A percentile compares a stretch with the other conserved stretches of the same genome.
Conservation (phyloP, 1,139 yeast species). For the Pichiaceae sp. region DNA sequence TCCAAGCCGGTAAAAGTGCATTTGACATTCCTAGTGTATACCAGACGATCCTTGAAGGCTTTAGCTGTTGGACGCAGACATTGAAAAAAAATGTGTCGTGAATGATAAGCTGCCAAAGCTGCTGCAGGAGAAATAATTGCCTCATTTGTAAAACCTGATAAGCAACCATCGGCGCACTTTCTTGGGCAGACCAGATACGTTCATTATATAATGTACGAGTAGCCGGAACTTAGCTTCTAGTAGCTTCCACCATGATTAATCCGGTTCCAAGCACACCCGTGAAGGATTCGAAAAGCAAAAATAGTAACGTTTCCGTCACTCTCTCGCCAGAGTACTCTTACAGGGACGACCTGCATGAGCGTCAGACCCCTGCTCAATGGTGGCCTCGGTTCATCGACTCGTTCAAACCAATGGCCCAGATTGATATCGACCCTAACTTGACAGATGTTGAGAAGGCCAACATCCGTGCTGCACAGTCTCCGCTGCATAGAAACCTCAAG, state of each 20-base stretch:
- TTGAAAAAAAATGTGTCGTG: no score
- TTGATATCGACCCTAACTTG: conserved; percentile 51
- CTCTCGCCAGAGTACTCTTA: not conserved
- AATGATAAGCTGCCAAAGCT: no score
- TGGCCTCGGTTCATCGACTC: conserved; percentile 17
- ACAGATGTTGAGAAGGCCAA: conserved; percentile 58
- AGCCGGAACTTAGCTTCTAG: no score
- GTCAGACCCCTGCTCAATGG: not conserved
- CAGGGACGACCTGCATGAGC: not conserved
- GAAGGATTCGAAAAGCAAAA: not conserved
- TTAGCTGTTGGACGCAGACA: no score
- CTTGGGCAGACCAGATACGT: no score
- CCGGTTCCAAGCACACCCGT: not conserved
- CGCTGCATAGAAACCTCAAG: conserved; percentile 52
- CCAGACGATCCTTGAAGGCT: no score
- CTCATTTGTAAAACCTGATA: no score
- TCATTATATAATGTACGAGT: no score
- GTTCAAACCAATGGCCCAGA: conserved; percentile 22
- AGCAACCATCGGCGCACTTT: no score
- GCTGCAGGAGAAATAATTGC: no score
- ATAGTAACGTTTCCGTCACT: not conserved
- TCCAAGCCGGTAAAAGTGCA: no score
- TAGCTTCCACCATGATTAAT: not conserved
- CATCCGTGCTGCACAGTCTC: conserved; percentile 54
- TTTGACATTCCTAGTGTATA: no score